Conservation (phyloP, 2,329 filamentous ascomycete species). For the Neonectria hederae region DNA sequence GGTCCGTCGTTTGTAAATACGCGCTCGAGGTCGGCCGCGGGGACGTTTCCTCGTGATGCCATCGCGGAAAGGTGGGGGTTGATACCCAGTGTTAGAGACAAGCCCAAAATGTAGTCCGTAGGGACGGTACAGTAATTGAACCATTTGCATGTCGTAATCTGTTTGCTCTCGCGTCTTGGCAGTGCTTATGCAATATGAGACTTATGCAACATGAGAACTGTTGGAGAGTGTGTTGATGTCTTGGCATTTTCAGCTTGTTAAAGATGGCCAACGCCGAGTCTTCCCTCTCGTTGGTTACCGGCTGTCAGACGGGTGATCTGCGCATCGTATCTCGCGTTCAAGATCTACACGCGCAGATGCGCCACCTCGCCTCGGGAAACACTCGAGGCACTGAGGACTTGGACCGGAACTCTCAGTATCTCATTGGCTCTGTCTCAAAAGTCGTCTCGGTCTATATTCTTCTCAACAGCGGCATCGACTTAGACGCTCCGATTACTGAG, state of each 20-base stretch:
- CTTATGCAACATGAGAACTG: not conserved
- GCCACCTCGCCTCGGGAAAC: conserved; percentile 49
- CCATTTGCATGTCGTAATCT: not conserved
- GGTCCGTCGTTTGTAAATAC: conserved; percentile 54
- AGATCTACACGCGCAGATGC: too few species aligned
- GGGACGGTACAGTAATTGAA: not conserved
- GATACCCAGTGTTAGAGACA: conserved; percentile 37
- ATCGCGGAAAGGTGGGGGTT: conserved; percentile 37
- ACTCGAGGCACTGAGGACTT: conserved; percentile 46
- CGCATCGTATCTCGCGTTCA: conserved; percentile 30
- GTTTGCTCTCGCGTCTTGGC: not conserved
- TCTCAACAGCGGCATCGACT: conserved; percentile 47
- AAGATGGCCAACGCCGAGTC: too few species aligned
- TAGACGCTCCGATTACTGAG: conserved; percentile 46
- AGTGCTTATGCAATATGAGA: not conserved
- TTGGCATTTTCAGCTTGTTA: not conserved
- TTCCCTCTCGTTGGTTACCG: not conserved
- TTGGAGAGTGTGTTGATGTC: not conserved
- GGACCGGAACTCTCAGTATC: conserved; percentile 51
- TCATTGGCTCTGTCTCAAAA: conserved; percentile 54
- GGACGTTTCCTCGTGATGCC: conserved; percentile 45
- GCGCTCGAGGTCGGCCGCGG: conserved; percentile 39
- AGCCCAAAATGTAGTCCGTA: conserved; percentile 41
- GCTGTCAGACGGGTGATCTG: not conserved
- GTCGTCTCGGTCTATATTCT: conserved; percentile 50